Percentiles rank a stretch among this genome's conserved stretches.
Evolutionary conservation across 805 yeast species (phyloP).

Genomic region (Lipomyces sp.): DNA sequence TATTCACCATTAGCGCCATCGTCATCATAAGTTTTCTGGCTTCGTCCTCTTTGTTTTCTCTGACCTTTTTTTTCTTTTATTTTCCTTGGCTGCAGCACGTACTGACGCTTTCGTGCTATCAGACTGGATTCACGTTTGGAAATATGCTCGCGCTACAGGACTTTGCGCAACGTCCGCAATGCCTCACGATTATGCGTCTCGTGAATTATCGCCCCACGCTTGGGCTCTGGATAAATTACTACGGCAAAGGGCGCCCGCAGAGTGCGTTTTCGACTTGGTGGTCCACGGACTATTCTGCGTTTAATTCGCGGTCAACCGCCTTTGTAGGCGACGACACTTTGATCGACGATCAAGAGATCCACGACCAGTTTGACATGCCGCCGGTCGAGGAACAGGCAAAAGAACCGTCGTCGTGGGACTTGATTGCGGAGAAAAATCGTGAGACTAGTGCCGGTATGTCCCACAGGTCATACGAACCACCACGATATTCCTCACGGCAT

Average conservation of each 20-base stretch:
- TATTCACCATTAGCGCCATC: neutral
- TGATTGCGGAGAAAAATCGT: slow-evolving; percentile 1
- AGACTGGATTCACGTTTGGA: slow-evolving; percentile 5
- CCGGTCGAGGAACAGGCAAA: no score
- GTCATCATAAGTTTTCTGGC: neutral
- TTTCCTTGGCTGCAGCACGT: no score
- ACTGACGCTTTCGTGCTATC: no score
- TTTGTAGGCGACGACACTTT: neutral
- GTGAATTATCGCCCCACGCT: slow-evolving; percentile 16
- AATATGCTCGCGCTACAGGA: slow-evolving; percentile 4
- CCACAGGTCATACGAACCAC: neutral
- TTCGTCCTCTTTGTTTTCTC: no score
- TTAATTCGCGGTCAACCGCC: neutral
- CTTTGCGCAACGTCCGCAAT: slow-evolving; percentile 10
- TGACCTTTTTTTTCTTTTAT: no score
- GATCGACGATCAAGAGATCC: no score
- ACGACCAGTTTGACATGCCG: no score
- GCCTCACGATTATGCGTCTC: slow-evolving; percentile 13
- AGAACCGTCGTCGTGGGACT: slow-evolving; percentile 16
- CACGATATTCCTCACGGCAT: neutral
- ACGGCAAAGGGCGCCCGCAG: slow-evolving; percentile 16
- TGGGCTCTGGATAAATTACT: slow-evolving; percentile 21
- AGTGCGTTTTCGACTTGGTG: slow-evolving; percentile 11
- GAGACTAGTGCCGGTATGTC: neutral
- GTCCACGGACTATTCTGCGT: slow-evolving; percentile 5